A percentile compares a stretch with the other conserved stretches of the same genome.
These are phyloP conservation scores for Naganishia vaughanmartiniae DNA, from an alignment of 768 basidiomycete species.

Conservation along the genomic window DNA sequence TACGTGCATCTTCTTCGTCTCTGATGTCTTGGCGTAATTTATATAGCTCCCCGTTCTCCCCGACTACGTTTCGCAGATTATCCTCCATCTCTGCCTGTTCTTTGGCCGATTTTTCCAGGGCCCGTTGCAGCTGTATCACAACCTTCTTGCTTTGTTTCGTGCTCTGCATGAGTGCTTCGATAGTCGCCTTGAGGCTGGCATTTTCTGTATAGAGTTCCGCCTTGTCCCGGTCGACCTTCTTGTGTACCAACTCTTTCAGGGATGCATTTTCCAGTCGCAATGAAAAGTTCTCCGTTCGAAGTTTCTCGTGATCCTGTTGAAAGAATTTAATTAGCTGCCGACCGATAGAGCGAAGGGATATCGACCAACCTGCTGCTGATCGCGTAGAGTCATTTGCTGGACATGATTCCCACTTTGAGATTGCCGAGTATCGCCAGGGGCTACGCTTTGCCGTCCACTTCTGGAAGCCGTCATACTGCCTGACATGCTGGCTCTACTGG, in stretches of 20 bases:
- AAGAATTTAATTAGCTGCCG: neutral
- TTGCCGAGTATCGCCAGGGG: constrained; percentile 33
- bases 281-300: constrained; percentile 96
- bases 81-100: constrained; percentile 65
- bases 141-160: constrained; percentile 89
- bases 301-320: constrained; percentile 80
- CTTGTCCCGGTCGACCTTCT: constrained; percentile 86
- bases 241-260: constrained; percentile 84
- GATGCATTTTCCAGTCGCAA: constrained; percentile 95
- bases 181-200: constrained; percentile 86
- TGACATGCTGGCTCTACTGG: constrained; percentile 18
- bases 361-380: constrained; percentile 84
- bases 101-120: constrained; percentile 25
- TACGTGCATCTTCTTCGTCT: constrained; percentile 9
- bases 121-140: constrained; percentile 63
- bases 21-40: constrained; percentile 12
- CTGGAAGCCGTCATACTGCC: constrained; percentile 33
- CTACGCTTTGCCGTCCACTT: constrained; percentile 46
- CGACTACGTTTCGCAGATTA: constrained; percentile 63
- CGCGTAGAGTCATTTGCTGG: constrained; percentile 72
- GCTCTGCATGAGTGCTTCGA: constrained; percentile 82
- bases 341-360: neutral
- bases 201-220: constrained; percentile 89
- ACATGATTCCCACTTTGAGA: constrained; percentile 34
- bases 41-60: constrained; percentile 6